Conservation (phyloP, 73 alveolate species). For the Blepharisma japonicum region DNA sequence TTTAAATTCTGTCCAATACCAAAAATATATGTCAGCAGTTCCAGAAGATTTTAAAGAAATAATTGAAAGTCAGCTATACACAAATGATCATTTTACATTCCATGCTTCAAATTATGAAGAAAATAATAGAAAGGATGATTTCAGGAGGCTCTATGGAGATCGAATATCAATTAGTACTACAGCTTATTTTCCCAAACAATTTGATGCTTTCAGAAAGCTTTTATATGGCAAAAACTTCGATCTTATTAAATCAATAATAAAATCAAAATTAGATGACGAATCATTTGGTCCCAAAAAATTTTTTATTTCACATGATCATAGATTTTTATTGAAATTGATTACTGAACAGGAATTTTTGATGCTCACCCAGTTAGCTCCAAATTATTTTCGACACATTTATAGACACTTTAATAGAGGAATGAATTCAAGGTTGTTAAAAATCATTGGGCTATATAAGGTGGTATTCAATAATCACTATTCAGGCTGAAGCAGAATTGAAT, state of each 20-base stretch:
- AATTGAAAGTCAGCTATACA: neutral
- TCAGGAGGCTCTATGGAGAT: neutral
- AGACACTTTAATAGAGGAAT: too few species aligned
- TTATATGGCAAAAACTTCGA: neutral
- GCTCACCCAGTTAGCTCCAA: too few species aligned
- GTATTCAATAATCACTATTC: too few species aligned
- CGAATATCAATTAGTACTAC: neutral
- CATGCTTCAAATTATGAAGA: neutral
- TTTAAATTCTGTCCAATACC: neutral
- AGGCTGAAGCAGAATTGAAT: too few species aligned
- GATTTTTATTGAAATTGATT: too few species aligned
- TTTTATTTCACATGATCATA: too few species aligned
- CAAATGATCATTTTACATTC: constrained; percentile 10
- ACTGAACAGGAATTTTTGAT: too few species aligned
- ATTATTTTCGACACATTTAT: too few species aligned
- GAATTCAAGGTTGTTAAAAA: too few species aligned
- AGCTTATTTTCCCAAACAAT: constrained; percentile 17
- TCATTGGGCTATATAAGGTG: too few species aligned
- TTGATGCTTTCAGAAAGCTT: constrained; percentile 5
- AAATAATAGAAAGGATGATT: neutral
- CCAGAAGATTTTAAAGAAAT: constrained; percentile 8
- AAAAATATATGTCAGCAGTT: neutral
- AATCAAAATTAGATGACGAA: neutral
- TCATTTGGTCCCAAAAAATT: too few species aligned
- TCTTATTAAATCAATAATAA: neutral